Evolutionary conservation across 2,329 filamentous ascomycete genomes (phyloP).

Genomic region (Epichloe hybrida): DNA sequence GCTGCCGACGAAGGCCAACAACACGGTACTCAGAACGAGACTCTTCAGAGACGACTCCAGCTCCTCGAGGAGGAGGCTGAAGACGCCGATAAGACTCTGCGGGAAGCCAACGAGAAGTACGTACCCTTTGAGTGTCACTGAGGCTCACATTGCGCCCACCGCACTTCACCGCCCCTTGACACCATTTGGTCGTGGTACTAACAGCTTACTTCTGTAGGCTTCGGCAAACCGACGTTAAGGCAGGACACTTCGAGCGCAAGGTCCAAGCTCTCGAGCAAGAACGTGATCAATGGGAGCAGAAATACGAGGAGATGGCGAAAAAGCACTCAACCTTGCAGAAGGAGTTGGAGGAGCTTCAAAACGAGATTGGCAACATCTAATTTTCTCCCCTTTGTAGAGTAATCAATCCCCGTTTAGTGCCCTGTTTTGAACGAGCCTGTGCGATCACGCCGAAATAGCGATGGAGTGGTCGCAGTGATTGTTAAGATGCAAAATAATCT

Average conservation of each 20-base stretch:
- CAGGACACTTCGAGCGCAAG: conserved; percentile 98
- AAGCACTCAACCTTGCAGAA: conserved; percentile 76
- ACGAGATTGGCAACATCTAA: conserved; percentile 89
- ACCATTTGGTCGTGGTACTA: conserved; percentile 4
- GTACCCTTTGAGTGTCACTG: conserved; percentile 20
- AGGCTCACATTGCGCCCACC: background rate
- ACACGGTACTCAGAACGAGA: conserved; percentile 81
- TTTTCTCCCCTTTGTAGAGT: conserved; percentile 10
- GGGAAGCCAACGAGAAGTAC: conserved; percentile 98
- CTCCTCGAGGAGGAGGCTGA: conserved; percentile 97
- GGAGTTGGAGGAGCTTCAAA: conserved; percentile 82
- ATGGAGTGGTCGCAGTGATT: conserved; percentile 1
- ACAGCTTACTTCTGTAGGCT: conserved; percentile 45
- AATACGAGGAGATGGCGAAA: conserved; percentile 95
- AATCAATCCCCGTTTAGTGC: conserved; percentile 8
- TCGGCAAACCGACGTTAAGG: conserved; percentile 97
- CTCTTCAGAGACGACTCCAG: conserved; percentile 81
- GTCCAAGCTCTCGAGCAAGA: conserved; percentile 89
- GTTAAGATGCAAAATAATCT: conserved; percentile 13
- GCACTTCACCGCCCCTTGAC: background rate
- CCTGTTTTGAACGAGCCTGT: background rate
- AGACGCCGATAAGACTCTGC: conserved; percentile 87
- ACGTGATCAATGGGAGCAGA: conserved; percentile 88
- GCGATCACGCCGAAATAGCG: background rate
- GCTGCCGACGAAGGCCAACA: conserved; percentile 69